Evolutionary conservation across 1,284 basidiomycete species (phyloP).

Genomic region (Tilletia indica): DNA sequence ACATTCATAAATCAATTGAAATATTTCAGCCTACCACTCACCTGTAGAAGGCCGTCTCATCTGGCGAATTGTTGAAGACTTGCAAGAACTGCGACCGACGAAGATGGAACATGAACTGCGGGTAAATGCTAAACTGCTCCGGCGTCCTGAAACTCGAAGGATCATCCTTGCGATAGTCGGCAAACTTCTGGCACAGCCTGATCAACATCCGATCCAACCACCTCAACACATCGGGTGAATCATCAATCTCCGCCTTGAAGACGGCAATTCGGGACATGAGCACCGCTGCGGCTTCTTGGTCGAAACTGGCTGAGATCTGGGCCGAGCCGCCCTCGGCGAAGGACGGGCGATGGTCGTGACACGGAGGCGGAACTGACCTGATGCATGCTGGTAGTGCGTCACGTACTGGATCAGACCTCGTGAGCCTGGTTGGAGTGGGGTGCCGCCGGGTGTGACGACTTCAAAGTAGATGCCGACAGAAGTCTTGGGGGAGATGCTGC

Average conservation of each 20-base stretch:
- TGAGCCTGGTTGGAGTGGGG: constrained; percentile 84
- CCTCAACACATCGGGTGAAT: constrained; percentile 90
- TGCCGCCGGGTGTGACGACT: constrained; percentile 96
- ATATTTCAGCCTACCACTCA: constrained; percentile 51
- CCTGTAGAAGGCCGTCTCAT: constrained; percentile 98
- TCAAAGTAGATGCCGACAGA: constrained; percentile 96
- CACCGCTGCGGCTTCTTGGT: constrained; percentile 97
- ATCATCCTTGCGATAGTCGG: constrained; percentile 98
- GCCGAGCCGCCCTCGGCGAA: constrained; percentile 96
- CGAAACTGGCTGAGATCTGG: constrained; percentile 87
- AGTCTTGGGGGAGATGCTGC: constrained; percentile 81
- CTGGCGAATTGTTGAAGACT: constrained; percentile 99
- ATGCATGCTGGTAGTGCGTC: constrained; percentile 96
- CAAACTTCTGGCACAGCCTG: constrained; percentile 97
- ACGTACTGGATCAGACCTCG: constrained; percentile 97
- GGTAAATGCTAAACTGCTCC: constrained; percentile 98
- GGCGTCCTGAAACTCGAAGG: constrained; percentile 86
- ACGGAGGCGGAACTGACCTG: constrained; percentile 86
- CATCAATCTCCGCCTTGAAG: constrained; percentile 99
- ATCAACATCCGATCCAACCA: constrained; percentile 99
- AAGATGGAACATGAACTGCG: constrained; percentile 99
- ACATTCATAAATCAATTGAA: neutral
- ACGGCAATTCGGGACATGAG: constrained; percentile 98
- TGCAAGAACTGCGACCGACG: constrained; percentile 96
- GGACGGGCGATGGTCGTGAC: constrained; percentile 93